Evolutionary conservation across 73 alveolate genomes (phyloP), one percentile per base, ranked within the genome.

Genomic region (Urostyla sp.): DNA sequence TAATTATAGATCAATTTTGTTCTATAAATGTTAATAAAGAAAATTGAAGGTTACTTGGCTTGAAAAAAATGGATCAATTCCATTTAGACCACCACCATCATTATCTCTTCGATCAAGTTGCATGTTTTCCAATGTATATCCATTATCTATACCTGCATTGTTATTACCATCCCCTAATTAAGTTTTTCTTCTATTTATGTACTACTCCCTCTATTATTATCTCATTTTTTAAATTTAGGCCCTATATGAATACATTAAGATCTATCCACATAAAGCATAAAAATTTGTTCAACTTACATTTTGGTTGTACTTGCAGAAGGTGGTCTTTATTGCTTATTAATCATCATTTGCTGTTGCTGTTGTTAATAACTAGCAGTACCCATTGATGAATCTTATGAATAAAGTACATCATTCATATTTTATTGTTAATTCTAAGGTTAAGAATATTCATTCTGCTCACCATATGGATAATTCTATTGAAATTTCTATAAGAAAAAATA

Each of bases 51-150:
- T 55, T 59, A 59, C 76, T 35, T 59, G 15, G 13, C 27, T 6
- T 24, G 37, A 40, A 48, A 24, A 37, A 24, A 66, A 66, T 5
- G 67, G 67, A 26, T 66, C 67, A 32, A 8, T 40, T 6, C 3
- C 10, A 16, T 66, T 48, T 7, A n/a, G n/a, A n/a, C 51, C 76
- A 35, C 51, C 51, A 40, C 10, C 15, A 11, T 38, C 80, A 44
- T 16, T 44, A 21, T 66, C 80, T 16, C 43, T 66, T 5, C 66
- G 7, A 28, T 66, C 80, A 4, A 66, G 63, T 24, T 66, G 27
- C 80, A 66, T 66, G 40, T 66, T 43, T 13, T 66, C 80, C 46
- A 66, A 45, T 43, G 66, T 44, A 28, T 40, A 45, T 66, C 80
- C 44, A 35, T 44, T 63, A 18, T 37, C 80, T 23, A 24, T 28